Evolutionary conservation across 2,329 filamentous ascomycete species (phyloP).

Genomic region (Pyricularia sp.): DNA sequence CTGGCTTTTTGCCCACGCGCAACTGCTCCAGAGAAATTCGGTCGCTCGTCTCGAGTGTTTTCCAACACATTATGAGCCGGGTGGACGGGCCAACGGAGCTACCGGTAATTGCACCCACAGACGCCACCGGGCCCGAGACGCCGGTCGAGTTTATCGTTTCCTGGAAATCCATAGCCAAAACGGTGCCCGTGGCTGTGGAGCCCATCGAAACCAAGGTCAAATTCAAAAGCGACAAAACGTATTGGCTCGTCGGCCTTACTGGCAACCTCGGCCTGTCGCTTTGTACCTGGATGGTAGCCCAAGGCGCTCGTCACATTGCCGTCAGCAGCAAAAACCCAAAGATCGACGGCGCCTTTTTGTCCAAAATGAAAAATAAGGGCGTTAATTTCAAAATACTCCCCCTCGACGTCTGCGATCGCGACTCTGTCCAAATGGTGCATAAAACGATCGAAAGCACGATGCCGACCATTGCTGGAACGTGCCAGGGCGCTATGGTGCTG

Average conservation of each 20-base stretch:
- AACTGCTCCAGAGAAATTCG: background rate
- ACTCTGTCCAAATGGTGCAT: background rate
- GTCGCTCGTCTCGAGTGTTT: background rate
- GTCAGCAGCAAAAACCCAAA: background rate
- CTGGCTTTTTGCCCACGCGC: background rate
- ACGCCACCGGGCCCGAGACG: background rate
- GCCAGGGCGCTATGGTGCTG: conserved; percentile 4
- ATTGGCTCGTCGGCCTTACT: conserved; percentile 23
- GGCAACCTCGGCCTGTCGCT: conserved; percentile 26
- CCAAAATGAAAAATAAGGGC: background rate
- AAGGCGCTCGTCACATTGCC: conserved; percentile 21
- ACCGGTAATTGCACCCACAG: background rate
- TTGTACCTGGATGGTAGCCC: conserved; percentile 27
- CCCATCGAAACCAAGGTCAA: background rate
- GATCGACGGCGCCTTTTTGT: background rate
- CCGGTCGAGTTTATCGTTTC: background rate
- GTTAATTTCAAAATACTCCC: background rate
- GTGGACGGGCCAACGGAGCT: background rate
- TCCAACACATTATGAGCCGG: background rate
- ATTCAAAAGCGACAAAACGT: conserved; percentile 16
- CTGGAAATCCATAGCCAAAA: background rate
- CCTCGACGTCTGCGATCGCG: background rate
- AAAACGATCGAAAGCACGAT: background rate
- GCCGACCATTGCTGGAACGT: conserved; percentile 1
- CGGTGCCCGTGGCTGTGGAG: background rate